Evolutionary conservation across 441 rosid genomes (phyloP).

Genomic region (Brassica hybrid): DNA sequence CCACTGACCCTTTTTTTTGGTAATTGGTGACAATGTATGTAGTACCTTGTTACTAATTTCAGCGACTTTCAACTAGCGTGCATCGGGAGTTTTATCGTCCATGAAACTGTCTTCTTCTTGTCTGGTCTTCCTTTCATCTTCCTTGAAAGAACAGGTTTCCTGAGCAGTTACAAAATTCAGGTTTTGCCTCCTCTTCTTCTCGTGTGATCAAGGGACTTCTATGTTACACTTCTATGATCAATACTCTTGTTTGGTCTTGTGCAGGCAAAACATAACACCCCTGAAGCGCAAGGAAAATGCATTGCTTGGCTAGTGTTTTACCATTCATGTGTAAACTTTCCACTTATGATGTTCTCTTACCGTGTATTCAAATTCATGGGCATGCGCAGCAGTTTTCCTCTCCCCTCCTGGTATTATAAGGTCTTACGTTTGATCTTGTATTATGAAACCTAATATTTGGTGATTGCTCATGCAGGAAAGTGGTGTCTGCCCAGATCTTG

Average conservation of each 20-base stretch:
- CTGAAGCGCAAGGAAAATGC: conserved; percentile 87
- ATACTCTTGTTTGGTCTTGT: conserved; percentile 36
- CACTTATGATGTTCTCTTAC: conserved; percentile 75
- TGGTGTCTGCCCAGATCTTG: conserved; percentile 61
- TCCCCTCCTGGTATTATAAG: conserved; percentile 86
- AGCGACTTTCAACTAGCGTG: conserved; percentile 87
- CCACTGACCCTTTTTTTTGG: conserved; percentile 16
- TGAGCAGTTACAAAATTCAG: conserved; percentile 87
- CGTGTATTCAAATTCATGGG: conserved; percentile 91
- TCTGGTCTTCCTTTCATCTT: conserved; percentile 85
- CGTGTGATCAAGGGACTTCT: background rate
- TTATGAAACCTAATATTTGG: conserved; percentile 14
- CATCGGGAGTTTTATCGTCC: conserved; percentile 84
- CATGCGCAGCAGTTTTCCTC: conserved; percentile 80
- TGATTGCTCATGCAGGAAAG: conserved; percentile 62
- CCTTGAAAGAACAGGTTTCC: conserved; percentile 80
- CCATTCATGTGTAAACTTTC: conserved; percentile 81
- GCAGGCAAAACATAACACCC: conserved; percentile 80
- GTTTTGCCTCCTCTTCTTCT: conserved; percentile 44
- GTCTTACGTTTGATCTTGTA: conserved; percentile 17
- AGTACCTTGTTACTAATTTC: conserved; percentile 75
- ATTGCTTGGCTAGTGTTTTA: conserved; percentile 69
- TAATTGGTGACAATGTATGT: conserved; percentile 41
- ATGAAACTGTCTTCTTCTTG: conserved; percentile 84
- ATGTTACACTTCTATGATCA: too few relatives aligned